These are phyloP conservation scores for Zygosaccharomyces lentus DNA, from an alignment of 805 yeast species.

Conservation along the genomic window DNA sequence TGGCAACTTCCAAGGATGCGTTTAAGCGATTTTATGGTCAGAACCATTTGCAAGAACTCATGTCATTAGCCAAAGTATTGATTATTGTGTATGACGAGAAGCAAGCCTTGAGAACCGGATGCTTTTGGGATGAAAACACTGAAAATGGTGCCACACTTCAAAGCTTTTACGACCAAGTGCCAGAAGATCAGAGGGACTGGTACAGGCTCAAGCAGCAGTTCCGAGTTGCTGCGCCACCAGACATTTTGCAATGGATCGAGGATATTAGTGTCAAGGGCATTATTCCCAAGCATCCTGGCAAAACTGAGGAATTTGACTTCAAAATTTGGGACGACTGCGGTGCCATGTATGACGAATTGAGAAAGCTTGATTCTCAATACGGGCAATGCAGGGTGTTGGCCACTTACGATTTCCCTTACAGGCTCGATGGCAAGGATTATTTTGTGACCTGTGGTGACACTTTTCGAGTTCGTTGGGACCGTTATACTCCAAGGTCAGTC, in stretches of 20 bases:
- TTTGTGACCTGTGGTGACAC: slow-evolving; percentile 42
- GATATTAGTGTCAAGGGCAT: slow-evolving; percentile 34
- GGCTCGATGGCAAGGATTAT: slow-evolving; percentile 44
- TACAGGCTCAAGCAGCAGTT: slow-evolving; percentile 39
- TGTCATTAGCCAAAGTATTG: slow-evolving; percentile 38
- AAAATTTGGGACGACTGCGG: slow-evolving; percentile 41
- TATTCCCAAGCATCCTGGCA: slow-evolving; percentile 35
- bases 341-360: slow-evolving; percentile 39
- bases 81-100: slow-evolving; percentile 45
- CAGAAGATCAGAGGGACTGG: slow-evolving; percentile 24
- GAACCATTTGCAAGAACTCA: slow-evolving; percentile 41
- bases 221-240: slow-evolving; percentile 40
- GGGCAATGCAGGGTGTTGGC: slow-evolving; percentile 44
- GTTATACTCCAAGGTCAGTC: slow-evolving; percentile 39
- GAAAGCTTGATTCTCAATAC: slow-evolving; percentile 26
- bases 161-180: slow-evolving; percentile 19
- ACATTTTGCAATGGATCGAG: slow-evolving; percentile 41
- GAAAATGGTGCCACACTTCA: slow-evolving; percentile 38
- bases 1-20: slow-evolving; percentile 43
- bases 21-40: slow-evolving; percentile 43
- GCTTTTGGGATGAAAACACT: slow-evolving; percentile 38
- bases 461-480: slow-evolving; percentile 45
- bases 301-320: slow-evolving; percentile 31
- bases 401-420: slow-evolving; percentile 46
- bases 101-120: slow-evolving; percentile 45